Conservation (phyloP, 2,329 filamentous ascomycete species). For the Aureobasidium leucospermi region DNA sequence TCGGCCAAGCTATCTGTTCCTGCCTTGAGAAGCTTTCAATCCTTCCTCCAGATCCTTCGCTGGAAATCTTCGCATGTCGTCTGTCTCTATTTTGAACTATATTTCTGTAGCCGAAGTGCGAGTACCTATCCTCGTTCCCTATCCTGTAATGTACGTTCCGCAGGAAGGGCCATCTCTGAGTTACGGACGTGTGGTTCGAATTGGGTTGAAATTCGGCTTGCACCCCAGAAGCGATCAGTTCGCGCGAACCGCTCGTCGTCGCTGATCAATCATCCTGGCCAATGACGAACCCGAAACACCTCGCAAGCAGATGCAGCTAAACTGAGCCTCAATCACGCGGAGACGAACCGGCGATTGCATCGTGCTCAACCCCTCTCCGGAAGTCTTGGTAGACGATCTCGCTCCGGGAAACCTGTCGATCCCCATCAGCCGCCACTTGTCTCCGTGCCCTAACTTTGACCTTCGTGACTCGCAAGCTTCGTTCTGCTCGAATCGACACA, state of each 20-base stretch:
- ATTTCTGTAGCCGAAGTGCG: too few species aligned
- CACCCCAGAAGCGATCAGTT: background rate
- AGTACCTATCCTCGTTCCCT: background rate
- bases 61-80: too few species aligned
- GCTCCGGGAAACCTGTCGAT: background rate
- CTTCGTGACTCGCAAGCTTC: background rate
- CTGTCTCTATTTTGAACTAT: too few species aligned
- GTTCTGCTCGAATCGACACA: background rate
- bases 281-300: background rate
- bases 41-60: background rate
- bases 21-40: background rate
- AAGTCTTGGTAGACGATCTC: background rate
- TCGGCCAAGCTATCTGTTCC: background rate
- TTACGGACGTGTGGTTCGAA: background rate
- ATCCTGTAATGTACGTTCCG: background rate
- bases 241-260: background rate
- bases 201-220: background rate
- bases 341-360: background rate
- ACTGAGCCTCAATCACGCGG: background rate
- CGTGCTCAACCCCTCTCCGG: background rate
- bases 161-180: background rate
- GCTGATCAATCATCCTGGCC: background rate
- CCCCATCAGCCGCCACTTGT: background rate
- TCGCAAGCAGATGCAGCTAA: background rate
- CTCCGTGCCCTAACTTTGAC: background rate